Evolutionary conservation across 768 basidiomycete species (phyloP).

Genomic region (Lyophyllum atratum): DNA sequence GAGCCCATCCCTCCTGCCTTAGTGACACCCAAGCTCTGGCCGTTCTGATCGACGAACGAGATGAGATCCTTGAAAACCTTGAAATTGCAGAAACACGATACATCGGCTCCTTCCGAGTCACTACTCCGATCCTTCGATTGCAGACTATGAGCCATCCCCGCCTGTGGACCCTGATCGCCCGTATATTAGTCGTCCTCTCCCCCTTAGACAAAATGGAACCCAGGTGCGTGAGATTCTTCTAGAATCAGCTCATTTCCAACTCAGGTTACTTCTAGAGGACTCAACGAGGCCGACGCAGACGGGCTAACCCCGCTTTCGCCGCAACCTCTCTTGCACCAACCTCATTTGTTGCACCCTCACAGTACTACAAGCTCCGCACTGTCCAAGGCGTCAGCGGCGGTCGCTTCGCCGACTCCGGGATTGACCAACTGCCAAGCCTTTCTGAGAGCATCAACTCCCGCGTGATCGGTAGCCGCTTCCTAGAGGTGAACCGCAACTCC

Average conservation of each 20-base stretch:
- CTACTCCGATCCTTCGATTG: slow-evolving; percentile 71
- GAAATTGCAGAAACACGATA: slow-evolving; percentile 82
- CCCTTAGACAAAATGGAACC: slow-evolving; percentile 42
- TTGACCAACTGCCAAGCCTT: slow-evolving; percentile 46
- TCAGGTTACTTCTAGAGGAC: slow-evolving; percentile 5
- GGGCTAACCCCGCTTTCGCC: slow-evolving; percentile 65
- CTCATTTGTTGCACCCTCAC: slow-evolving; percentile 77
- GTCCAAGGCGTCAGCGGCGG: slow-evolving; percentile 64
- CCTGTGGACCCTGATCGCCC: slow-evolving; percentile 46
- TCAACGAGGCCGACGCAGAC: slow-evolving; percentile 42
- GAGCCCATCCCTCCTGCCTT: slow-evolving; percentile 5
- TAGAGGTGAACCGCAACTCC: slow-evolving; percentile 69
- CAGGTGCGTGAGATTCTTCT: slow-evolving; percentile 25
- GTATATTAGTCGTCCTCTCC: slow-evolving; percentile 70
- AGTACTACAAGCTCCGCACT: slow-evolving; percentile 74
- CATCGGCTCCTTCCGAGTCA: slow-evolving; percentile 71
- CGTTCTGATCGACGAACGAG: slow-evolving; percentile 71
- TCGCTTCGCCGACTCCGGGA: slow-evolving; percentile 47
- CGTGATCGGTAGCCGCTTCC: slow-evolving; percentile 68
- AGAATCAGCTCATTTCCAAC: background rate
- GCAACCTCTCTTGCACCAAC: slow-evolving; percentile 73
- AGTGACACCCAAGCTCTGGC: slow-evolving; percentile 75
- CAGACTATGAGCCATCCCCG: slow-evolving; percentile 52
- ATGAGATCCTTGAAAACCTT: slow-evolving; percentile 74
- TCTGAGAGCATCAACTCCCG: slow-evolving; percentile 63